Evolutionary conservation across 2,329 filamentous ascomycete species (phyloP).

Genomic region (Aspergillus tamarii): DNA sequence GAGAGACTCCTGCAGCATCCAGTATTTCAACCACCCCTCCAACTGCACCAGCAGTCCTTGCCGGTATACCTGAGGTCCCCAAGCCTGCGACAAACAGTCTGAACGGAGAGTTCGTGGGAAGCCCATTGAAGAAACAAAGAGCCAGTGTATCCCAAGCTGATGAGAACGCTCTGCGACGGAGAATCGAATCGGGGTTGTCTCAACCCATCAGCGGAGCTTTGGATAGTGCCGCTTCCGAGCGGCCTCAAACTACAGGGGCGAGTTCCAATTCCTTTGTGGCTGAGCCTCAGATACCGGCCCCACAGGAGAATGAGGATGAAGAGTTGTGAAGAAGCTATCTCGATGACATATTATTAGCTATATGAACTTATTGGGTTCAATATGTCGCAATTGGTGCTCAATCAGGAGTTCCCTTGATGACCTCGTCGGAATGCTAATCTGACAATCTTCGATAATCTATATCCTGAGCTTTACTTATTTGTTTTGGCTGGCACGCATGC

Average conservation of each 20-base stretch:
- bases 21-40: slow-evolving; percentile 43
- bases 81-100: slow-evolving; percentile 28
- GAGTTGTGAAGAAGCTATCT: slow-evolving; percentile 29
- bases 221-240: slow-evolving; percentile 24
- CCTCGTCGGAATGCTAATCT: background rate
- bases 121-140: slow-evolving; percentile 52
- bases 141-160: slow-evolving; percentile 49
- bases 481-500: background rate
- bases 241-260: slow-evolving; percentile 15
- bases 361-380: background rate
- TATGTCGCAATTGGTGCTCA: background rate
- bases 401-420: background rate
- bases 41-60: slow-evolving; percentile 23
- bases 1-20: slow-evolving; percentile 36
- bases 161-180: slow-evolving; percentile 42
- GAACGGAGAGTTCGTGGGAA: slow-evolving; percentile 46
- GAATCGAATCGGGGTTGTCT: slow-evolving; percentile 45
- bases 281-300: slow-evolving; percentile 18
- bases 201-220: slow-evolving; percentile 43
- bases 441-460: background rate
- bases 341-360: slow-evolving; percentile 1
- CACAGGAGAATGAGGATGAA: slow-evolving; percentile 29
- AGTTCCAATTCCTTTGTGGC: slow-evolving; percentile 24
- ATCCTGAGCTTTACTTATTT: background rate
- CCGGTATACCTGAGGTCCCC: slow-evolving; percentile 23